These are phyloP conservation scores for Tubosaeta sp. DNA, from an alignment of 768 basidiomycete genomes.

Conservation along the genomic window DNA sequence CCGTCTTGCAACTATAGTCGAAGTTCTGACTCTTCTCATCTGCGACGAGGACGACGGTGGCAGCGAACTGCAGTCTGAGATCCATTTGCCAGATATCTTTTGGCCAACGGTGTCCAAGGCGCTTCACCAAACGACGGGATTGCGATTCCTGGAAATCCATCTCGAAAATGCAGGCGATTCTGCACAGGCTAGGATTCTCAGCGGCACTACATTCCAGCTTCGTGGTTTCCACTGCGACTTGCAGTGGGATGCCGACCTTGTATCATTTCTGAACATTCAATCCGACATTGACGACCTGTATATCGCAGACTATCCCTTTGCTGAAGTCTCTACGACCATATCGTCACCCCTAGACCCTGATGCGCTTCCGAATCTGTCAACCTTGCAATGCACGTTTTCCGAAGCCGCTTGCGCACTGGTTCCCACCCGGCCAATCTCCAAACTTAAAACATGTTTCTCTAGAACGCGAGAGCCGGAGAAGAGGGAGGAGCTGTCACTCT, in stretches of 20 bases:
- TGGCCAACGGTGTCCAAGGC: constrained; percentile 51
- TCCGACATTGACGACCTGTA: constrained; percentile 27
- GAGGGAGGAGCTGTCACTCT: constrained; percentile 44
- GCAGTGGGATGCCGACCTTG: constrained; percentile 55
- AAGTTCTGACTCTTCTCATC: constrained; percentile 49
- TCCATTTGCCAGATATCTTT: constrained; percentile 34
- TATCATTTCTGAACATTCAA: constrained; percentile 30
- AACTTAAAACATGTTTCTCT: constrained; percentile 68
- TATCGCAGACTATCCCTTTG: constrained; percentile 32
- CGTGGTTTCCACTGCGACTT: constrained; percentile 62
- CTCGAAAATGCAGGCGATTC: constrained; percentile 24
- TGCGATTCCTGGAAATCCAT: constrained; percentile 53
- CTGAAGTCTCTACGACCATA: constrained; percentile 12
- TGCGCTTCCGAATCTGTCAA: constrained; percentile 47
- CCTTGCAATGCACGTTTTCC: constrained; percentile 63
- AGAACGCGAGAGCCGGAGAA: constrained; percentile 45
- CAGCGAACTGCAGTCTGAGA: background rate
- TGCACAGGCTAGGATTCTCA: constrained; percentile 36
- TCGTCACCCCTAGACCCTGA: constrained; percentile 19
- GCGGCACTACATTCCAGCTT: constrained; percentile 49
- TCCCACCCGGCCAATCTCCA: constrained; percentile 55
- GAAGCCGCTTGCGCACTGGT: constrained; percentile 57
- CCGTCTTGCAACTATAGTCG: constrained; percentile 49
- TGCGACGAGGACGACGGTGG: constrained; percentile 18
- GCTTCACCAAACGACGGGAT: constrained; percentile 41